Evolutionary conservation across 2,329 filamentous ascomycete genomes (phyloP), one percentile per base, ranked within the genome.

Genomic region (Trichophyton mentagrophytes): DNA sequence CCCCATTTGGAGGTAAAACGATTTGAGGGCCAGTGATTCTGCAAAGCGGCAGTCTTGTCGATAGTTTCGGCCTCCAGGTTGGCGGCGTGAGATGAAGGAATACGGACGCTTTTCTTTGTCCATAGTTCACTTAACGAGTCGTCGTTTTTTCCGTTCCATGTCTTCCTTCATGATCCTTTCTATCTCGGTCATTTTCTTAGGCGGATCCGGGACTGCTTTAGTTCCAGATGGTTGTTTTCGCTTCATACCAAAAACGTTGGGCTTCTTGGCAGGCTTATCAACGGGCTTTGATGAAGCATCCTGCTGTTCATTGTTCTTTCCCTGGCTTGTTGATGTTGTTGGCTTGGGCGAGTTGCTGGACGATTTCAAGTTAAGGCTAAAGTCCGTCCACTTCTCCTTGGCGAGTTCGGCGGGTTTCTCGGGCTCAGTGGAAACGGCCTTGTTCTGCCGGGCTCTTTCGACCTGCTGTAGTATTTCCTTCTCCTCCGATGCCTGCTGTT

Each of bases 401-500:
- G 33, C 38, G 6, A 57, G 55, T 20, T 56, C 51, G 8, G 55
- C 55, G 6, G 55, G 55, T 22, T 38, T 15, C 38, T 57, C 55
- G 5, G 55, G 20, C 11, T 22, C 33, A 69, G 42, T 76, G 76
- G 2, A 76, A 76, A 36, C 38, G 33, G 20, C 47, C 38, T 8
- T 56, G 22, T 53, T 47, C 42, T 40, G 38, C 13, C 84, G 80
- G 1, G 91, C 91, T 62, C 88, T 79, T 71, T 84, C 83, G 57
- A 97, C 88, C 78, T 97, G 93, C 69, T 89, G 87, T 67, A 82
- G 81, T 51, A 99, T 85, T 77, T 99, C 85, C 77, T 91, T 79
- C 69, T 82, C 84, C 73, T 92, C 87, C 74, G 97, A 91, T 3
- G 11, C 55, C 57, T 90, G 76, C 74, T 95, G 89, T 71, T 97